Evolutionary conservation across 1,284 basidiomycete genomes (phyloP), one percentile per base, ranked within the genome.

Genomic region (Uromyces viciae-fabae): DNA sequence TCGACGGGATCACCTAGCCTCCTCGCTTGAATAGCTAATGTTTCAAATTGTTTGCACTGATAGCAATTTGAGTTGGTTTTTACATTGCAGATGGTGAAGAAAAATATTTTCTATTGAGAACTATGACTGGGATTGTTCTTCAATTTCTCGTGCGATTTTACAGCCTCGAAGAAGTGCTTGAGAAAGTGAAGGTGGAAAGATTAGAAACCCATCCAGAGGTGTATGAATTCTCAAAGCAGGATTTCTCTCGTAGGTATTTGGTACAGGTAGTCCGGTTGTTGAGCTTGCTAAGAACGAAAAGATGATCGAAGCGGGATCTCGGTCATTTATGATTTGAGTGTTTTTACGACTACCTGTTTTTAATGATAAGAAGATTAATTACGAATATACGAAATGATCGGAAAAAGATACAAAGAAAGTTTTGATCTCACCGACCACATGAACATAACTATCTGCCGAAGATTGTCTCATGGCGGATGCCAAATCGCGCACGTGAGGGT

Each of bases 371-470:
- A 22, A n/a, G 62, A 40, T 17, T 66, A 25, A n/a, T 15, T 31
- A n/a, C n/a, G 19, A 64, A 25, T 25, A 28, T 40, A 46, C 1
- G 36, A 9, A 19, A 75, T 17, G 14, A 5, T 38, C 2, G 40
- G 25, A 15, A 64, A 66, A 49, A 68, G 25, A 11, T 22, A 22
- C 19, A 72, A 72, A 25, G n/a, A n/a, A n/a, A n/a, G n/a, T n/a
- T n/a, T n/a, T n/a, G n/a, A n/a, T n/a, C 62, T 78, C 40, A 78
- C 76, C 76, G 42, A 78, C 49, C 9, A 78, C 62, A 42, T 78
- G 76, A 54, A 71, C 14, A 46, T 71, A 78, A 42, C 76, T 68
- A 60, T 78, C 76, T 15, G 66, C 62, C 28, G 62, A 40, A 25
- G 38, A n/a, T 15, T 33, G 33, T 43, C 71, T 66, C 31, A 49